Conservation (phyloP, 1,284 basidiomycete genomes). For the Mrakiaceae sp. region DNA sequence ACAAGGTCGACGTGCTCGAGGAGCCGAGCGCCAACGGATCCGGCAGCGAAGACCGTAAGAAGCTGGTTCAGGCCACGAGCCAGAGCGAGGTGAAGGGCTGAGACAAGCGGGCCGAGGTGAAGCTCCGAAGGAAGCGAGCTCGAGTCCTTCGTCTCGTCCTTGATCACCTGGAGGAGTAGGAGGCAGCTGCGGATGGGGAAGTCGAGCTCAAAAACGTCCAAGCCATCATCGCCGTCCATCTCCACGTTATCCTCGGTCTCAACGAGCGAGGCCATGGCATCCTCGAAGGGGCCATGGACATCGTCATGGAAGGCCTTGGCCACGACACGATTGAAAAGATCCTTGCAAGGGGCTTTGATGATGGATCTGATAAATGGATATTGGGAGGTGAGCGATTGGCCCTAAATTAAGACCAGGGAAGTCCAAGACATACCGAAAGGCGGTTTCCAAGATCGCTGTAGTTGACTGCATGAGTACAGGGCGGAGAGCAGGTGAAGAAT, state of each 20-base stretch:
- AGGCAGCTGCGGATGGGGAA: conserved; percentile 11
- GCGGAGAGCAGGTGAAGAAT: background rate
- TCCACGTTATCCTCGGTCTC: background rate
- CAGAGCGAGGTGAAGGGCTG: conserved; percentile 46
- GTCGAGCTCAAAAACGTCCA: conserved; percentile 10
- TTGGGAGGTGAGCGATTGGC: background rate
- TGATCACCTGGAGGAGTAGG: background rate
- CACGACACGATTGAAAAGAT: conserved; percentile 1
- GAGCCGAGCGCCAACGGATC: background rate
- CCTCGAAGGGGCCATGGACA: conserved; percentile 8
- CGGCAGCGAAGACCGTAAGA: background rate
- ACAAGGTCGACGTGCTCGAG: conserved; percentile 1
- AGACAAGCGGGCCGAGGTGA: conserved; percentile 19
- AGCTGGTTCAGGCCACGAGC: conserved; percentile 1
- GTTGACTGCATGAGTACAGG: conserved; percentile 3
- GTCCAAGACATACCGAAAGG: background rate
- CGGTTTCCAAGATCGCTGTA: background rate
- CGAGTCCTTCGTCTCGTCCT: conserved; percentile 3
- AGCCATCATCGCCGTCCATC: conserved; percentile 5
- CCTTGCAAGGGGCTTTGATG: background rate
- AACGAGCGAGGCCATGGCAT: conserved; percentile 5
- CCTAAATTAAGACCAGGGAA: background rate
- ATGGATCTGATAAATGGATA: background rate
- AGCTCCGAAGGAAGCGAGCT: background rate
- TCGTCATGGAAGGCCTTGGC: conserved; percentile 13